Conservation (phyloP, 768 basidiomycete species). For the Tulasnella sp. region DNA sequence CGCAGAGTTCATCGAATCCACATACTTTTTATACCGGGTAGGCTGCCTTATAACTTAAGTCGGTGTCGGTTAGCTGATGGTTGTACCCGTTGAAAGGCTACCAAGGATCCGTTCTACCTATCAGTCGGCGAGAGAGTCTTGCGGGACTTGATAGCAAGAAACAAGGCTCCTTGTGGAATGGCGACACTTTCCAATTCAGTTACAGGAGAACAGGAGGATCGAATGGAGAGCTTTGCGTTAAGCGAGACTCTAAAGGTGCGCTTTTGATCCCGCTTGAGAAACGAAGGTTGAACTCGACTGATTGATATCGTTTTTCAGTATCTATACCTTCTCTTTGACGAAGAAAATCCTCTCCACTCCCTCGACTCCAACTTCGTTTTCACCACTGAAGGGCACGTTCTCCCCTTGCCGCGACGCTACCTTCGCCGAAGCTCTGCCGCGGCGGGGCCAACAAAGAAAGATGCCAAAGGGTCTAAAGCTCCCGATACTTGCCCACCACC, state of each 20-base stretch:
- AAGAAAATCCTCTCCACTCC: conserved; percentile 65
- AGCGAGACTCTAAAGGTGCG: conserved; percentile 86
- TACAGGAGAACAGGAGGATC: conserved; percentile 73
- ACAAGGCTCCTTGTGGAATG: conserved; percentile 83
- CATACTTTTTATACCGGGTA: conserved; percentile 90
- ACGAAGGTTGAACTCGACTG: conserved; percentile 20
- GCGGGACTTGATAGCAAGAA: conserved; percentile 63
- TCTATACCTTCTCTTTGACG: conserved; percentile 87
- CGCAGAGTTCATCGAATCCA: conserved; percentile 89
- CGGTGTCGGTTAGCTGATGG: not conserved
- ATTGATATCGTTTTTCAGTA: conserved; percentile 51
- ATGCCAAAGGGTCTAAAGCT: conserved; percentile 47
- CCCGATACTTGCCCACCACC: not conserved
- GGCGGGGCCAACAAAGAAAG: conserved; percentile 55
- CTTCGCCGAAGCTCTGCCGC: conserved; percentile 41
- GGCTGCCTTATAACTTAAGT: conserved; percentile 30
- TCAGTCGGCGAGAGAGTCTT: conserved; percentile 84
- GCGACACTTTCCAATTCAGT: conserved; percentile 76
- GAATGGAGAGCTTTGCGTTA: conserved; percentile 96
- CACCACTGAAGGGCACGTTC: conserved; percentile 91
- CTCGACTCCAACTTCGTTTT: conserved; percentile 87
- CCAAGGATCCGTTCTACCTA: conserved; percentile 86
- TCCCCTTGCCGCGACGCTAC: conserved; percentile 56
- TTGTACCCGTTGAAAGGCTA: conserved; percentile 56
- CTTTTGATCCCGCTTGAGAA: conserved; percentile 21